phyloP scores from a whole-genome alignment of 176 grass and related monocot species.

The Saccharum spontaneum region DNA sequence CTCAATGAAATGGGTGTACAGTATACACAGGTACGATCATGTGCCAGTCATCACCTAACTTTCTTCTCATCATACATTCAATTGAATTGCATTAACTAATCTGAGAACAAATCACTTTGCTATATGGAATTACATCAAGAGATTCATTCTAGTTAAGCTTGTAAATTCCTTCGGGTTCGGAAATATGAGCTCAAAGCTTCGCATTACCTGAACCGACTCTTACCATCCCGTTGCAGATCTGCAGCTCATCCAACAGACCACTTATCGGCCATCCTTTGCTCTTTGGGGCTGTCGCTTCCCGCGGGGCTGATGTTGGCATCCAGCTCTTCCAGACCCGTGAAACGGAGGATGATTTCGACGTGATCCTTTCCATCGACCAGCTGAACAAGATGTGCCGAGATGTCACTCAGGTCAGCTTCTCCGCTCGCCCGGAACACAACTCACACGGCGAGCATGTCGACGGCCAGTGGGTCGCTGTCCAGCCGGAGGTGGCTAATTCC shows the following conservation, averaged over 20 bases:
- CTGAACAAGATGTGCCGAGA: slow-evolving; percentile 66
- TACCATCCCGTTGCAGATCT: slow-evolving; percentile 51
- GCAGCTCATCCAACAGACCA: slow-evolving; percentile 50
- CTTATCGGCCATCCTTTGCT: slow-evolving; percentile 62
- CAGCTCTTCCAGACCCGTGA: slow-evolving; percentile 37
- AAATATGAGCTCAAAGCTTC: not conserved
- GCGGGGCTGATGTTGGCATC: slow-evolving; percentile 49
- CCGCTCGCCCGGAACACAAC: slow-evolving; percentile 46
- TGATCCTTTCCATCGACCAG: slow-evolving; percentile 74
- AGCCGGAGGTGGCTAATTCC: slow-evolving; percentile 47
- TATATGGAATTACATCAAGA: not conserved
- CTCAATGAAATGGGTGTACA: slow-evolving; percentile 71
- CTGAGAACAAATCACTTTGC: not conserved
- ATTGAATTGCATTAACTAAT: not conserved
- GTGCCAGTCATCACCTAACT: not conserved
- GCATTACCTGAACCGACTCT: slow-evolving; percentile 8
- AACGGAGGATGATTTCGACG: slow-evolving; percentile 41
- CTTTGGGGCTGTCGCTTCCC: slow-evolving; percentile 54
- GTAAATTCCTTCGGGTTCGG: not conserved
- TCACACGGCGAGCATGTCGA: slow-evolving; percentile 46
- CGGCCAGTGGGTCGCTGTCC: slow-evolving; percentile 43
- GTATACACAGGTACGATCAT: slow-evolving; percentile 70
- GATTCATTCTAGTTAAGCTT: not conserved
- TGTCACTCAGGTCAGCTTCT: slow-evolving; percentile 55
- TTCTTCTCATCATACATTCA: not conserved